phyloP scores from a whole-genome alignment of 805 yeast species.

The Brettanomyces bruxellensis region DNA sequence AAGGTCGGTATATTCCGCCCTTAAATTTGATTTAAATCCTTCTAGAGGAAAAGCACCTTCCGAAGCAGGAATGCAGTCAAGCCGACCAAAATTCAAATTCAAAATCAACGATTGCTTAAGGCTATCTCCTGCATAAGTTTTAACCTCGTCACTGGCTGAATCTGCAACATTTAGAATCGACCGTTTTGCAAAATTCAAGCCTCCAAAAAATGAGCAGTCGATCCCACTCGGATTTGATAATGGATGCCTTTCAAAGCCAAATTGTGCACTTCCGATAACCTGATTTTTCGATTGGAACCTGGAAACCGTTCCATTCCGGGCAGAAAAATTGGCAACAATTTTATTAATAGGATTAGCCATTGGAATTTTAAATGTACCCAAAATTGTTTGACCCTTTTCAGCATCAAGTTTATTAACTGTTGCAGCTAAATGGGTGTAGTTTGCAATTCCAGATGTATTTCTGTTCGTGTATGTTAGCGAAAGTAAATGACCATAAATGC shows the following conservation, averaged over 20 bases:
- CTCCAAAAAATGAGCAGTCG: slow-evolving; percentile 26
- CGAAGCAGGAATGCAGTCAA: slow-evolving; percentile 27
- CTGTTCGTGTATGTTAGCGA: slow-evolving; percentile 28
- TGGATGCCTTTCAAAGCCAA: slow-evolving; percentile 36
- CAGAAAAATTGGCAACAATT: slow-evolving; percentile 37
- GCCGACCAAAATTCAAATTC: slow-evolving; percentile 33
- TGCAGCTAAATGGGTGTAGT: slow-evolving; percentile 43
- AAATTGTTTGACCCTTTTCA: slow-evolving; percentile 43
- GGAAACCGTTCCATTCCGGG: slow-evolving; percentile 40
- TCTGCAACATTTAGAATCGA: slow-evolving; percentile 42
- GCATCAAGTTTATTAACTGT: slow-evolving; percentile 39
- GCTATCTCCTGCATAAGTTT: slow-evolving; percentile 53
- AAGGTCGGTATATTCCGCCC: slow-evolving; percentile 36
- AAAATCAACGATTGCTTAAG: slow-evolving; percentile 47
- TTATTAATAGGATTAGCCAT: slow-evolving; percentile 32
- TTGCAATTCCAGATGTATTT: slow-evolving; percentile 66
- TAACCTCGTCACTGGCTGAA: slow-evolving; percentile 45
- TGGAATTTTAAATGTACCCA: slow-evolving; percentile 37
- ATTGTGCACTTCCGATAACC: slow-evolving; percentile 33
- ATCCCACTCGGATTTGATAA: slow-evolving; percentile 8
- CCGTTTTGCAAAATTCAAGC: slow-evolving; percentile 53
- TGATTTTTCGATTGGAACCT: slow-evolving; percentile 50
- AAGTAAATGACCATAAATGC: slow-evolving; percentile 25
- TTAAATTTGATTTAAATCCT: slow-evolving; percentile 34
- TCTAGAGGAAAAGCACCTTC: slow-evolving; percentile 32